These are phyloP conservation scores for Fusarium cicatricum DNA, from an alignment of 2,329 filamentous ascomycete species.

Conservation along the genomic window DNA sequence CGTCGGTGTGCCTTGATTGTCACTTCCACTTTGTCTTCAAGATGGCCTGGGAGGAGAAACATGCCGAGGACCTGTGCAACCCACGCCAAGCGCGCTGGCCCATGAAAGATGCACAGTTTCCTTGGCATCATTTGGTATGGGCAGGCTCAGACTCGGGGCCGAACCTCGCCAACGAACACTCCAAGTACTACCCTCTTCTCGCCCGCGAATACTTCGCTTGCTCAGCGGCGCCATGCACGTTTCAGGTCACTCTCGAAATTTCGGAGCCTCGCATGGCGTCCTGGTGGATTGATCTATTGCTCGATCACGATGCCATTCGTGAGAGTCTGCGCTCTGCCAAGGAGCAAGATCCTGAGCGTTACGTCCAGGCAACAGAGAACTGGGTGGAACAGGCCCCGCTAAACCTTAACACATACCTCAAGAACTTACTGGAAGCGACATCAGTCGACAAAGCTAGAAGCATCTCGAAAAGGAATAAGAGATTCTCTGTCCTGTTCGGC, in stretches of 20 bases:
- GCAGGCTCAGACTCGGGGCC: conserved; percentile 42
- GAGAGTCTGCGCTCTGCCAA: conserved; percentile 51
- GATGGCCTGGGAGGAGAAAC: conserved; percentile 45
- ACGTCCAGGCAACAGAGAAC: conserved; percentile 52
- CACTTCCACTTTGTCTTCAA: conserved; percentile 54
- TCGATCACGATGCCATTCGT: conserved; percentile 55
- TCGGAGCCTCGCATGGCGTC: conserved; percentile 57
- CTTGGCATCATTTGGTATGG: conserved; percentile 52
- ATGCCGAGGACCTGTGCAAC: conserved; percentile 44
- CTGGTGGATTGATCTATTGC: conserved; percentile 54
- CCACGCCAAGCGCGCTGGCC: conserved; percentile 47
- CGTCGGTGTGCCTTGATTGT: conserved; percentile 52
- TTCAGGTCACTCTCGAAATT: conserved; percentile 57
- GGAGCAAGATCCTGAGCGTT: conserved; percentile 58
- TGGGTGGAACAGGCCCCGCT: conserved; percentile 52
- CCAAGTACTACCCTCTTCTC: conserved; percentile 51
- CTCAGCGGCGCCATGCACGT: conserved; percentile 52
- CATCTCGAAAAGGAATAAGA: conserved; percentile 66
- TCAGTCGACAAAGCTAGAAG: conserved; percentile 49
- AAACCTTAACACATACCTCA: conserved; percentile 61
- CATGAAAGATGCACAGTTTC: conserved; percentile 46
- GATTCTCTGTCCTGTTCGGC: conserved; percentile 63
- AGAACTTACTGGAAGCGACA: conserved; percentile 55
- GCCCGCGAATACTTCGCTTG: conserved; percentile 52
- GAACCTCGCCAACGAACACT: conserved; percentile 35